Evolutionary conservation across 768 basidiomycete genomes (phyloP).

Genomic region (Kockovaella imperatae): DNA sequence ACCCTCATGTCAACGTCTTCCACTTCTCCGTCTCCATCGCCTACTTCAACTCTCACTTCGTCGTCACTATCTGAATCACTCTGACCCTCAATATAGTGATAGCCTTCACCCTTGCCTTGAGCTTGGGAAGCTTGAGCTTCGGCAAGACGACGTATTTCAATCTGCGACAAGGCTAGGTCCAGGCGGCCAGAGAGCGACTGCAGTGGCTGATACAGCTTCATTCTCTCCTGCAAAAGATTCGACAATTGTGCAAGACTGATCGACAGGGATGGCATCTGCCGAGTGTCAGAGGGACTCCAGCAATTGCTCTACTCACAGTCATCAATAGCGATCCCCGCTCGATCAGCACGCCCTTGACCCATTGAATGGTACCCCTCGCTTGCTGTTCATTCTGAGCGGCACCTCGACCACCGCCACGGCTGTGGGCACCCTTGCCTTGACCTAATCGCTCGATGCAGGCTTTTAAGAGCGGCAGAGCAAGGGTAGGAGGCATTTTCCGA

Average conservation of each 20-base stretch:
- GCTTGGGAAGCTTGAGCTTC: slow-evolving; percentile 47
- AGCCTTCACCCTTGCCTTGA: slow-evolving; percentile 51
- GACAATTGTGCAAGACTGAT: slow-evolving; percentile 70
- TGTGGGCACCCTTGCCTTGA: slow-evolving; percentile 66
- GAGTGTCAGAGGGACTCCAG: not conserved
- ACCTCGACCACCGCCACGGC: slow-evolving; percentile 63
- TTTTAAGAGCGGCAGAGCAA: slow-evolving; percentile 74
- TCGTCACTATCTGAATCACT: slow-evolving; percentile 50
- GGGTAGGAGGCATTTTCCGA: slow-evolving; percentile 70
- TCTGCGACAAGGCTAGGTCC: slow-evolving; percentile 88
- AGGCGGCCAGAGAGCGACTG: slow-evolving; percentile 79
- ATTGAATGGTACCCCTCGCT: slow-evolving; percentile 42
- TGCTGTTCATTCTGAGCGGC: slow-evolving; percentile 49
- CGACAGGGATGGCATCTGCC: slow-evolving; percentile 9
- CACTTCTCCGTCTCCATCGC: slow-evolving; percentile 38
- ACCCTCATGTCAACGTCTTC: slow-evolving; percentile 39
- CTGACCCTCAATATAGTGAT: slow-evolving; percentile 62
- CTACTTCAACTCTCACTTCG: slow-evolving; percentile 48
- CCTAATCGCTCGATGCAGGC: slow-evolving; percentile 85
- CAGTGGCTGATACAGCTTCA: slow-evolving; percentile 75
- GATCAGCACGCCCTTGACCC: slow-evolving; percentile 63
- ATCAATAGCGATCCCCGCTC: slow-evolving; percentile 86
- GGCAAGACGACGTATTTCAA: slow-evolving; percentile 74
- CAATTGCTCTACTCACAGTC: slow-evolving; percentile 59
- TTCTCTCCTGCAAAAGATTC: slow-evolving; percentile 65